Evolutionary conservation across 371 early-diverging fungal genomes (phyloP).

Genomic region (Mucor piriformis): DNA sequence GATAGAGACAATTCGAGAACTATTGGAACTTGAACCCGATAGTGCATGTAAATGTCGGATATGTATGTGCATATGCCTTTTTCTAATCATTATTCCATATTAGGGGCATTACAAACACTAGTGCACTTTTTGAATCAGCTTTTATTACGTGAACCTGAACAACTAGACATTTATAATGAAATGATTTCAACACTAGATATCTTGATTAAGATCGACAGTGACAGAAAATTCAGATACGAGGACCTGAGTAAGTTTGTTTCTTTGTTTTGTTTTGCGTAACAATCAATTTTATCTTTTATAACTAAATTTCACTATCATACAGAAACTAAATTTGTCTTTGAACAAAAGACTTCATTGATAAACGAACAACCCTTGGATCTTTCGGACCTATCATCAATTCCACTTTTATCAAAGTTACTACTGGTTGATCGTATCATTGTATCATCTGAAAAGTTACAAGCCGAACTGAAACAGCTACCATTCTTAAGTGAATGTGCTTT

Average conservation of each 20-base stretch:
- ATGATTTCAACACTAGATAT: slow-evolving; percentile 54
- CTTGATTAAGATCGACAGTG: slow-evolving; percentile 59
- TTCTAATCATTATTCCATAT: neutral
- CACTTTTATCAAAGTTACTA: slow-evolving; percentile 16
- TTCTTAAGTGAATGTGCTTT: slow-evolving; percentile 17
- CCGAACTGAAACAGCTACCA: slow-evolving; percentile 7
- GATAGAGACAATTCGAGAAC: slow-evolving; percentile 70
- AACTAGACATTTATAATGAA: slow-evolving; percentile 44
- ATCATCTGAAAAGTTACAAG: slow-evolving; percentile 1
- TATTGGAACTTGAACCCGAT: slow-evolving; percentile 86
- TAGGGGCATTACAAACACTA: slow-evolving; percentile 59
- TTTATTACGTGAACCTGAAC: slow-evolving; percentile 14
- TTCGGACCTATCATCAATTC: slow-evolving; percentile 1
- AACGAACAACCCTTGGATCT: slow-evolving; percentile 18
- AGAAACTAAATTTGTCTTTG: slow-evolving; percentile 40
- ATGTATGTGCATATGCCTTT: neutral
- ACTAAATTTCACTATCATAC: neutral
- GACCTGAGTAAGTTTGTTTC: slow-evolving; percentile 56
- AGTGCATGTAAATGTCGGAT: slow-evolving; percentile 73
- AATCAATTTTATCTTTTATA: neutral
- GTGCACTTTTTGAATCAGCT: slow-evolving; percentile 51
- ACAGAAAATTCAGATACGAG: slow-evolving; percentile 63
- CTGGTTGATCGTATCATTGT: slow-evolving; percentile 10
- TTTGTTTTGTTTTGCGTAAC: neutral
- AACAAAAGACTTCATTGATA: slow-evolving; percentile 25